These are phyloP conservation scores for Candida khao-thaluensis DNA, from an alignment of 805 yeast species.

Conservation along the genomic window DNA sequence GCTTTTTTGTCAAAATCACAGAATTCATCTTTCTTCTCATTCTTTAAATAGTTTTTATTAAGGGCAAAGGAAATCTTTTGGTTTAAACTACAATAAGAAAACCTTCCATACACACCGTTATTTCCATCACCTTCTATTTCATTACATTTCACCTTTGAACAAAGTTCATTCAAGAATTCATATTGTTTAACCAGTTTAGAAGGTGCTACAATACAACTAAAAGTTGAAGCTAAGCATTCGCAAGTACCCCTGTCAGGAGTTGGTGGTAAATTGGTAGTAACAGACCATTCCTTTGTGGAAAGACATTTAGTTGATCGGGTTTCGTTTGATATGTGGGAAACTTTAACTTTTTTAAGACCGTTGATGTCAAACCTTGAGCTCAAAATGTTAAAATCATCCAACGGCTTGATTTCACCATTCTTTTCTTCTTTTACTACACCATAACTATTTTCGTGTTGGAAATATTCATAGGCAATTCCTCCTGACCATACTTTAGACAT, in stretches of 20 bases:
- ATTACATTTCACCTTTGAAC: conserved; percentile 39
- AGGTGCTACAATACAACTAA: conserved; percentile 37
- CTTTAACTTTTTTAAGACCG: conserved; percentile 17
- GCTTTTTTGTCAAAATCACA: conserved; percentile 28
- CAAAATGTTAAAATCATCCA: conserved; percentile 32
- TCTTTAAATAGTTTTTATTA: conserved; percentile 31
- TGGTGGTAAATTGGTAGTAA: conserved; percentile 30
- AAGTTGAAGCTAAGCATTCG: conserved; percentile 42
- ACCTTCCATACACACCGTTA: conserved; percentile 42
- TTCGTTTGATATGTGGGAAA: conserved; percentile 8
- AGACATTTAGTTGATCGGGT: conserved; percentile 1
- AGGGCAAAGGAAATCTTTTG: conserved; percentile 43
- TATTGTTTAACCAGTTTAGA: conserved; percentile 20
- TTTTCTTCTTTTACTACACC: conserved; percentile 32
- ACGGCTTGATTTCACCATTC: conserved; percentile 25
- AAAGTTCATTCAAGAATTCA: conserved; percentile 30
- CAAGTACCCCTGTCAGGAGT: conserved; percentile 44
- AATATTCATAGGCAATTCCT: conserved; percentile 38
- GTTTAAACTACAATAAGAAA: conserved; percentile 36
- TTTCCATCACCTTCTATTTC: conserved; percentile 34
- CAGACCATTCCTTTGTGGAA: conserved; percentile 18
- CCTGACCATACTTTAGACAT: conserved; percentile 42
- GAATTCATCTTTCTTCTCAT: conserved; percentile 17
- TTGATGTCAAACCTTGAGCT: conserved; percentile 19
- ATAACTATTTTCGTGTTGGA: conserved; percentile 33